Evolutionary conservation across 257 asterid genomes (phyloP), one percentile per base, ranked within the genome.

Genomic region (Schizonepeta tenuifolia): DNA sequence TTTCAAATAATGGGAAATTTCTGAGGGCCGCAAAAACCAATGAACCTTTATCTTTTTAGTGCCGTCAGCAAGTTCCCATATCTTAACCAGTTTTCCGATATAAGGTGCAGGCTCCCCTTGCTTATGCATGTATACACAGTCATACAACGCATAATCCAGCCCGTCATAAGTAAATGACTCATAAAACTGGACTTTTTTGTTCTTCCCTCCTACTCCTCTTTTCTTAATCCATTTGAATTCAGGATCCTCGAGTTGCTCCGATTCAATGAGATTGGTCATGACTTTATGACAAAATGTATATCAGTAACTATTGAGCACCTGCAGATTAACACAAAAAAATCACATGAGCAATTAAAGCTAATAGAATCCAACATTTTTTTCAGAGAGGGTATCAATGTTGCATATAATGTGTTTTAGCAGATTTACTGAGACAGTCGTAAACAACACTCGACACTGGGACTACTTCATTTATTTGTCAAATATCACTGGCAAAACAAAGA

Each of bases 11-110:
- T 69, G 8, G 2, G 82, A 75, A 63, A 93, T 84, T 77, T 93
- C 98, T 0, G 88, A 70, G 18, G 95, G 96, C 41, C 83, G 83
- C 54, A 93, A 93, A 84, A 88, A 91, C 98, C 98, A 93, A 0
- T 91, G 98, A 61, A 89, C 76, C 83, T 91, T 93, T 33, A 93
- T 36, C 80, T 28, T 84, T 78, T 78, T 94, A 11, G 83, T 47
- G 71, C 77, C 77, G 6, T 79, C 85, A 9, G 50, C 22, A 41
- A 36, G 59, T 79, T 82, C 90, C 98, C 98, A 93, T 58, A 89
- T 86, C 83, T 86, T 88, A 44, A 89, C 54, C 41, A 93, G 73
- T 68, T 88, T 93, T 18, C 90, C 98, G 40, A 93, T 78, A 77
- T 86, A 86, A 0, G 98, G 97, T 4, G 44, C 71, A 4, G 78